Conservation (phyloP, 1,139 yeast species). For the Suhomyces atakaporum region DNA sequence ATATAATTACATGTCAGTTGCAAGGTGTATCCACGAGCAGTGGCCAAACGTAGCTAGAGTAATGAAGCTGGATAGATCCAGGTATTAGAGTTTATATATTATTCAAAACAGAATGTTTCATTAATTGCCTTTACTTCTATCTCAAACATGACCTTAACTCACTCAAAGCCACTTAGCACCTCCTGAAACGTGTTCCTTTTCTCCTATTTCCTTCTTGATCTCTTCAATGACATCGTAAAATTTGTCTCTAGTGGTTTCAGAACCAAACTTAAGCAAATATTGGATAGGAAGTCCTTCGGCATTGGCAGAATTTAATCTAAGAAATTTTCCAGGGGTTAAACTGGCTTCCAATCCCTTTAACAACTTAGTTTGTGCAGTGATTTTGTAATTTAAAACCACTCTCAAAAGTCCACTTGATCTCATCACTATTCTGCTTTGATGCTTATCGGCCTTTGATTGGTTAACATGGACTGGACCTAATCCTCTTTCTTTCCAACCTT, state of each 20-base stretch:
- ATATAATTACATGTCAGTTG: background rate
- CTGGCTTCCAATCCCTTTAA: constrained; percentile 86
- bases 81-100: too few relatives aligned
- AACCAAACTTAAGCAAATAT: constrained; percentile 74
- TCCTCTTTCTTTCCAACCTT: constrained; percentile 97
- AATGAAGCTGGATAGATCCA: too few relatives aligned
- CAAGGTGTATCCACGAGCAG: background rate
- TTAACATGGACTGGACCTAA: constrained; percentile 85
- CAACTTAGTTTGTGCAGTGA: constrained; percentile 58
- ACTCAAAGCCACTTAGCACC: constrained; percentile 8
- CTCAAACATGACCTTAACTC: too few relatives aligned
- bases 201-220: constrained; percentile 25
- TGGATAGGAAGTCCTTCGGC: constrained; percentile 72
- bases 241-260: constrained; percentile 59
- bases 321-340: constrained; percentile 72
- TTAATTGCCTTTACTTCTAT: too few relatives aligned
- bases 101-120: too few relatives aligned
- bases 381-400: constrained; percentile 76
- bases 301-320: constrained; percentile 57
- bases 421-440: constrained; percentile 69
- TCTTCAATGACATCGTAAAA: constrained; percentile 55
- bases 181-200: constrained; percentile 2
- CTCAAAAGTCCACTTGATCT: constrained; percentile 85
- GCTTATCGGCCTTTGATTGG: constrained; percentile 39
- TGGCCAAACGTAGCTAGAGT: too few relatives aligned